phyloP scores from a whole-genome alignment of 2,329 filamentous ascomycete genomes.

The Lomentospora prolificans region DNA sequence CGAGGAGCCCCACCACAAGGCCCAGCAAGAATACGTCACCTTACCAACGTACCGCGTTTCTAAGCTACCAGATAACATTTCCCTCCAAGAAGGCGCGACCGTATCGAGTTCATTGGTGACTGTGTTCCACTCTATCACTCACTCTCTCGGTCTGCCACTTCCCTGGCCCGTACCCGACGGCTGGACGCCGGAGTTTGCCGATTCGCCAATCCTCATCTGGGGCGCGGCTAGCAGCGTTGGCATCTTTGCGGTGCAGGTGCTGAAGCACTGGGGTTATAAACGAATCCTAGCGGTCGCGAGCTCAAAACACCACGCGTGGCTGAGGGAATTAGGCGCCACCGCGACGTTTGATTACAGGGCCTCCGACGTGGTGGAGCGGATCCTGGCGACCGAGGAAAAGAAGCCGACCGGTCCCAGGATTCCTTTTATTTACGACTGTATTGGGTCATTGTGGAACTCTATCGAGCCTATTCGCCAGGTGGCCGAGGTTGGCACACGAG shows the following conservation, averaged over 20 bases:
- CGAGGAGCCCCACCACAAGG: conserved; percentile 34
- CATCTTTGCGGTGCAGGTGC: conserved; percentile 37
- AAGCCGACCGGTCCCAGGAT: conserved; percentile 18
- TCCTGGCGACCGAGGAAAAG: conserved; percentile 18
- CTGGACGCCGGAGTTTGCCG: conserved; percentile 24
- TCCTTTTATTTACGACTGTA: conserved; percentile 44
- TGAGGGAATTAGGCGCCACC: conserved; percentile 33
- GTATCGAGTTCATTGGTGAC: conserved; percentile 50
- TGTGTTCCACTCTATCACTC: conserved; percentile 41
- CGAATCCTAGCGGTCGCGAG: conserved; percentile 40
- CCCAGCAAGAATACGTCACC: conserved; percentile 46
- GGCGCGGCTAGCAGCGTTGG: conserved; percentile 44
- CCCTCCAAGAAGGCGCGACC: conserved; percentile 37
- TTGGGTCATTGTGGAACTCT: conserved; percentile 37
- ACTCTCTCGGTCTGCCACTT: conserved; percentile 40
- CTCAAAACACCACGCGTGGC: conserved; percentile 30
- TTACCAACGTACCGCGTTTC: conserved; percentile 38
- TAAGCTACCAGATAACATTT: conserved; percentile 31
- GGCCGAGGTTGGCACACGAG: conserved; percentile 35
- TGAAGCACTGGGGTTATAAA: conserved; percentile 41
- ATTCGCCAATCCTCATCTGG: conserved; percentile 38
- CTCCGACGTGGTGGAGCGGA: conserved; percentile 23
- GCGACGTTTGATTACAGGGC: conserved; percentile 37
- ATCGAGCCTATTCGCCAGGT: conserved; percentile 39
- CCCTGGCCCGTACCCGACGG: conserved; percentile 44